Evolutionary conservation across 352 stramenopile genomes (phyloP).

Genomic region (Elongisporangium prolatum): DNA sequence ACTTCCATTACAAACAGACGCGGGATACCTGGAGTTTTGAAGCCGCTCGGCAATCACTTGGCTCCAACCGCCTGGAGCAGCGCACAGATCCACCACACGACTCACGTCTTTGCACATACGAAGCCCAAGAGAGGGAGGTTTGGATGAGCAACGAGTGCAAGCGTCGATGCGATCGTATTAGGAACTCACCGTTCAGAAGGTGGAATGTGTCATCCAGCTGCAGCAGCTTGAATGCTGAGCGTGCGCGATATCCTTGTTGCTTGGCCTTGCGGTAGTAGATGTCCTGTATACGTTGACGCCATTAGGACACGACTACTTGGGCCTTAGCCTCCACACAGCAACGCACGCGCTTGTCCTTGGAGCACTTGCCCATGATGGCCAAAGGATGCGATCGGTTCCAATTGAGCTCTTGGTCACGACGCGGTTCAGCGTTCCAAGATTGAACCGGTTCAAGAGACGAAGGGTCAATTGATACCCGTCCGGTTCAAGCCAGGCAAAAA

Average conservation of each 20-base stretch:
- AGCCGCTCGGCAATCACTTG: conserved; percentile 85
- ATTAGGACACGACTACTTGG: neutral
- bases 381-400: conserved; percentile 1
- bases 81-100: conserved; percentile 80
- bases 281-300: conserved; percentile 33
- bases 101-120: conserved; percentile 38
- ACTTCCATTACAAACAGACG: neutral
- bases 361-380: conserved; percentile 75
- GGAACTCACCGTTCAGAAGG: conserved; percentile 68
- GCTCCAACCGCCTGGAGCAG: conserved; percentile 81
- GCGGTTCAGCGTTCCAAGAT: neutral
- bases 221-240: conserved; percentile 98
- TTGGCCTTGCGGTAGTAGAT: conserved; percentile 94
- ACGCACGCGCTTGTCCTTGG: conserved; percentile 90
- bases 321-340: neutral
- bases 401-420: neutral
- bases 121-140: neutral
- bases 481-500: neutral
- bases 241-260: conserved; percentile 94
- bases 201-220: conserved; percentile 98
- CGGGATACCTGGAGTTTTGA: neutral
- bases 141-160: neutral
- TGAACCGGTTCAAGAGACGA: neutral
- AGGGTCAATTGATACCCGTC: neutral
- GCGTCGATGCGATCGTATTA: neutral